phyloP scores from a whole-genome alignment of 257 asterid genomes.

The Mitragyna speciosa region DNA sequence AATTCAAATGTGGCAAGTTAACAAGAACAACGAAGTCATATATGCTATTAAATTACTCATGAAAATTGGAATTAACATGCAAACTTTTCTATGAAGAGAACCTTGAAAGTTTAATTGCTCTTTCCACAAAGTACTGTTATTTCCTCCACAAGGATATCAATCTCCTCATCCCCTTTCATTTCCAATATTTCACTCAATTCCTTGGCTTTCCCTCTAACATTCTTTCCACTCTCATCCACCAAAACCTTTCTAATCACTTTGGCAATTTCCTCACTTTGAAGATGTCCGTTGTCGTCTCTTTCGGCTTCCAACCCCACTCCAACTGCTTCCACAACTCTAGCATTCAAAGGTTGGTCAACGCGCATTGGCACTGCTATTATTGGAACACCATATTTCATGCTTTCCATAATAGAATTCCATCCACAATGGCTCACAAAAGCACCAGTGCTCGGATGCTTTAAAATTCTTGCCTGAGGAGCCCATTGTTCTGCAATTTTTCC shows the following conservation, averaged over 20 bases:
- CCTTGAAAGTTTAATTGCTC: neutral
- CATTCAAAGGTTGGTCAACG: slow-evolving; percentile 33
- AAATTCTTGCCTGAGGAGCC: slow-evolving; percentile 30
- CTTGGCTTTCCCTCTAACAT: slow-evolving; percentile 18
- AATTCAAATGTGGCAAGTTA: too few species aligned
- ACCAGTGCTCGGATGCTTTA: slow-evolving; percentile 23
- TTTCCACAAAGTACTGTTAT: slow-evolving; percentile 4
- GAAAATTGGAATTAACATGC: too few species aligned
- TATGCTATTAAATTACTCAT: too few species aligned
- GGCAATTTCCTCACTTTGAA: slow-evolving; percentile 20
- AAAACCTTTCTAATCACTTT: slow-evolving; percentile 22
- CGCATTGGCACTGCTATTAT: slow-evolving; percentile 32
- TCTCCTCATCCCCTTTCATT: slow-evolving; percentile 23
- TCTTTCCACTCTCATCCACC: slow-evolving; percentile 28
- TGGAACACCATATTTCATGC: slow-evolving; percentile 28
- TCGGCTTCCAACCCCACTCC: slow-evolving; percentile 28
- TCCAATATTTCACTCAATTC: slow-evolving; percentile 17
- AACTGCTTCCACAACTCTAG: slow-evolving; percentile 20
- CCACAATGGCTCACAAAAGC: slow-evolving; percentile 35
- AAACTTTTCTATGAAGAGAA: too few species aligned
- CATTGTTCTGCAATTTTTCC: slow-evolving; percentile 31
- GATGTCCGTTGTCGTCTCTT: slow-evolving; percentile 23
- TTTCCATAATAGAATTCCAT: slow-evolving; percentile 31
- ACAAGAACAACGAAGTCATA: too few species aligned
- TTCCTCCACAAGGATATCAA: slow-evolving; percentile 19